Conservation (phyloP, 352 stramenopile genomes). For the Phytophthora sojae region DNA sequence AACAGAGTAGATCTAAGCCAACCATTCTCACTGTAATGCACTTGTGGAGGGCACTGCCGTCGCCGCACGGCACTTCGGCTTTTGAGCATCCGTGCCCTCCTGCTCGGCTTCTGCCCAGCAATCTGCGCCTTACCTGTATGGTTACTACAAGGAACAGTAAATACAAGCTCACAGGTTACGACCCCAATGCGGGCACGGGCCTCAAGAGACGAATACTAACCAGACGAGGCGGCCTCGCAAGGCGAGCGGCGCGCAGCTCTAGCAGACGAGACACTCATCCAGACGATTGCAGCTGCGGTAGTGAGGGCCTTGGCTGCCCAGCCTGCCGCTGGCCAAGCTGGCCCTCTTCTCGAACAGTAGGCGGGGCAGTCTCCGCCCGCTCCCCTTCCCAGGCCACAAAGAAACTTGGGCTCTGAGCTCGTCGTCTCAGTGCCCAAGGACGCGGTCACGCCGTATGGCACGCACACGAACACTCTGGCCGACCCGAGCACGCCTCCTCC, state of each 20-base stretch:
- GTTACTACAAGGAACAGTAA: background rate
- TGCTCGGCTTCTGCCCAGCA: too few relatives aligned
- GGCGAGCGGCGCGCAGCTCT: background rate
- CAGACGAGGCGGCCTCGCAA: background rate
- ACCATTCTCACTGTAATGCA: too few relatives aligned
- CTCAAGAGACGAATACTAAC: background rate
- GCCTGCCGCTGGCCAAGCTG: background rate
- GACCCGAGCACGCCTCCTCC: background rate
- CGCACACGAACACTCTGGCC: background rate
- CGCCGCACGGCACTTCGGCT: too few relatives aligned
- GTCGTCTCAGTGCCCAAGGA: background rate
- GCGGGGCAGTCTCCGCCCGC: background rate
- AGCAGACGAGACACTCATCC: background rate
- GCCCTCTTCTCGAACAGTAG: background rate
- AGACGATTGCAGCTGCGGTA: background rate
- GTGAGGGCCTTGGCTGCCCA: background rate
- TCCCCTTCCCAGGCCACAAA: background rate
- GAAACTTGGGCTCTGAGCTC: background rate
- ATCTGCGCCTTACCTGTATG: too few relatives aligned
- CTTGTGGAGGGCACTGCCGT: too few relatives aligned
- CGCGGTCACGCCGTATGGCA: background rate
- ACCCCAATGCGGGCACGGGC: background rate
- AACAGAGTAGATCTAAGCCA: too few relatives aligned
- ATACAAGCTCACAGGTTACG: background rate
- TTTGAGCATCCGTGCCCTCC: too few relatives aligned